These are phyloP conservation scores for Acanthamoeba polyphaga DNA, from an alignment of 208 protist species.

Conservation along the genomic window DNA sequence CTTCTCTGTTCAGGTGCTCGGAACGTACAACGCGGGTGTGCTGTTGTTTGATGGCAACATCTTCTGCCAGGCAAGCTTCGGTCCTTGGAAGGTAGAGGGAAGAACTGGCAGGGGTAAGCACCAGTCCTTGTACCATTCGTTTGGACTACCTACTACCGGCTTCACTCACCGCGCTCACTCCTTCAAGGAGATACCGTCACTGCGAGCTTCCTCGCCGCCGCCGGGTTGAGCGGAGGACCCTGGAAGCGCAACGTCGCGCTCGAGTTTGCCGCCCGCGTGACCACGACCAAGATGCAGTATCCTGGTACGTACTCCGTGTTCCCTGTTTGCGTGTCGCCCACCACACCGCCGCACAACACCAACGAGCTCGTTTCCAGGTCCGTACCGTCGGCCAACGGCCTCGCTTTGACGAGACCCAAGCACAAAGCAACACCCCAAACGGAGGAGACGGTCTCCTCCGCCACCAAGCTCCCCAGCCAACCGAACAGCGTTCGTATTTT, in stretches of 20 bases:
- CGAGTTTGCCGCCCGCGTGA: conserved; percentile 29
- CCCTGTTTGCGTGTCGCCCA: too few relatives aligned
- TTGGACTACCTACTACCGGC: too few relatives aligned
- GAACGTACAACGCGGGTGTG: conserved; percentile 16
- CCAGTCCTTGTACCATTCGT: neutral
- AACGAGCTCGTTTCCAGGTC: neutral
- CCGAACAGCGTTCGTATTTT: neutral
- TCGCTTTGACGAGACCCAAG: neutral
- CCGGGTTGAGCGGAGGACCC: neutral
- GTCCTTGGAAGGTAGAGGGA: conserved; percentile 37
- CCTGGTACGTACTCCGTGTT: neutral
- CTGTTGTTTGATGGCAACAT: conserved; percentile 41
- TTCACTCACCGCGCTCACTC: neutral
- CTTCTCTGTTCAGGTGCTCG: neutral
- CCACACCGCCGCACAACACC: too few relatives aligned
- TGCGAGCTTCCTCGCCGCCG: conserved; percentile 25
- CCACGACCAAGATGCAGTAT: conserved; percentile 57
- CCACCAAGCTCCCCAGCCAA: neutral
- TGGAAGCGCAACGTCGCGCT: conserved; percentile 61
- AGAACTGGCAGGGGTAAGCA: conserved; percentile 4
- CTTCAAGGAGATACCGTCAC: neutral
- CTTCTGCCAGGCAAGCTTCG: conserved; percentile 49
- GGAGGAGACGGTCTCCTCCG: neutral
- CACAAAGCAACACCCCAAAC: neutral
- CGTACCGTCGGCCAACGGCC: conserved; percentile 6